Percentiles rank a stretch among this genome's conserved stretches.
These are phyloP conservation scores for Oryza coarctata DNA, from an alignment of 176 grass and related monocot genomes.

Conservation along the genomic window DNA sequence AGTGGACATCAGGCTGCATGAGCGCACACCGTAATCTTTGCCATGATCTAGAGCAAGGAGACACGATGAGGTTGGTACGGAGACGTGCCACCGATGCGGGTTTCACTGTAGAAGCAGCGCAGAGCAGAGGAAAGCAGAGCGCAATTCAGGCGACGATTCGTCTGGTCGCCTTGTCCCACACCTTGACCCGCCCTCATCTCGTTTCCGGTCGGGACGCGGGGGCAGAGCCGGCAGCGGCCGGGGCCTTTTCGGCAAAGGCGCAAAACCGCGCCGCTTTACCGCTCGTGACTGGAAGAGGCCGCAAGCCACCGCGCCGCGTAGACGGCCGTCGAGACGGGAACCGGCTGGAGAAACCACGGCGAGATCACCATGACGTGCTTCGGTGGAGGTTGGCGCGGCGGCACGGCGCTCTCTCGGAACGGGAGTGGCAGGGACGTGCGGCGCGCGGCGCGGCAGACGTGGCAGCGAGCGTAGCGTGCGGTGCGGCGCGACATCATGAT, in stretches of 20 bases:
- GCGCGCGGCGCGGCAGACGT: too few relatives aligned
- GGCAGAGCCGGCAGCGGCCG: not conserved
- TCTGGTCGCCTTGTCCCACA: not conserved
- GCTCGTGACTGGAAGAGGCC: not conserved
- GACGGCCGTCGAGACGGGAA: too few relatives aligned
- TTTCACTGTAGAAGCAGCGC: not conserved
- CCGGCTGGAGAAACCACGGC: too few relatives aligned
- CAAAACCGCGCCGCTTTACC: slow-evolving; percentile 38
- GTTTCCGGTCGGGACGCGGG: not conserved
- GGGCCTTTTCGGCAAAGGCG: slow-evolving; percentile 38
- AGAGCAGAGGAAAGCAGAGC: not conserved
- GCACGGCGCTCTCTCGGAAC: too few relatives aligned
- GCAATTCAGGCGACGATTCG: not conserved
- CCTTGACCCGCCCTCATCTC: not conserved
- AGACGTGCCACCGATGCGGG: not conserved
- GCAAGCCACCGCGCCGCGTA: not conserved
- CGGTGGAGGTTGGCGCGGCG: too few relatives aligned
- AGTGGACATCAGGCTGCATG: not conserved
- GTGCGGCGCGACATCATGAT: slow-evolving; percentile 6
- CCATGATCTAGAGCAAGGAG: not conserved
- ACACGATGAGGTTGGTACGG: not conserved
- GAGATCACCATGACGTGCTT: too few relatives aligned
- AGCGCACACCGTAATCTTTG: not conserved
- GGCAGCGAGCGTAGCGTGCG: too few relatives aligned
- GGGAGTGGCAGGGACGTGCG: too few relatives aligned